Evolutionary conservation across 306 rosid species (phyloP).

Genomic region (Sophora flavescens): DNA sequence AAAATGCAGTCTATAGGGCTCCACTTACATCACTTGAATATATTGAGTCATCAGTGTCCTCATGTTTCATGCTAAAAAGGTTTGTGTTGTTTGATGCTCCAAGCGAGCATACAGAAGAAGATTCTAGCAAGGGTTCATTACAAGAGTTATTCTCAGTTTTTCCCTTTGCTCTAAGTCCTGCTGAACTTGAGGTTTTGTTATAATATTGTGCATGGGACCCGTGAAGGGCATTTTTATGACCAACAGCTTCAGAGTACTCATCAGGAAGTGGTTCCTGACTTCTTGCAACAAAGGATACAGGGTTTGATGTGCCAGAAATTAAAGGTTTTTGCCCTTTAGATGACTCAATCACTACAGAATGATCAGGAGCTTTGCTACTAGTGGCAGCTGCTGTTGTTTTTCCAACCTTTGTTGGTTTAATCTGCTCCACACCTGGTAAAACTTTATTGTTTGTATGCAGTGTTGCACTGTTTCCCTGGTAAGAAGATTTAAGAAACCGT

Average conservation of each 20-base stretch:
- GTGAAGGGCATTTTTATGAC: background rate
- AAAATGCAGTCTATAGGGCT: background rate
- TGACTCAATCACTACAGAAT: conserved; percentile 42
- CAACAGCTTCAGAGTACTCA: conserved; percentile 39
- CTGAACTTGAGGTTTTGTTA: conserved; percentile 40
- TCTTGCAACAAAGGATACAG: conserved; percentile 33
- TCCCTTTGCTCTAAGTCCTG: background rate
- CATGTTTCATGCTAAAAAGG: conserved; percentile 33
- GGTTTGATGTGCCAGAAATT: background rate
- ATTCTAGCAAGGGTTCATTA: conserved; percentile 35
- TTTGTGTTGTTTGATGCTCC: conserved; percentile 48
- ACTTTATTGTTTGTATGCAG: background rate
- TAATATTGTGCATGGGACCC: conserved; percentile 21
- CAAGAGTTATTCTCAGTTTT: conserved; percentile 19
- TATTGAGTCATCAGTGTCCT: conserved; percentile 41
- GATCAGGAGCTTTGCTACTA: background rate
- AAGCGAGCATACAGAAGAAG: conserved; percentile 53
- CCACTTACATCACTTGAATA: conserved; percentile 47
- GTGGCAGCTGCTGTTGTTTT: background rate
- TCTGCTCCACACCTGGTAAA: conserved; percentile 8
- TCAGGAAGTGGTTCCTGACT: conserved; percentile 34
- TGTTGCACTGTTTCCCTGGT: conserved; percentile 16
- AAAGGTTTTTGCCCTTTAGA: conserved; percentile 32
- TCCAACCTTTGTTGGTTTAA: background rate
- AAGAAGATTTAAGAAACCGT: conserved; percentile 7